phyloP scores from a whole-genome alignment of 2,329 filamentous ascomycete species.

The Pseudocercospora pini-densiflorae region DNA sequence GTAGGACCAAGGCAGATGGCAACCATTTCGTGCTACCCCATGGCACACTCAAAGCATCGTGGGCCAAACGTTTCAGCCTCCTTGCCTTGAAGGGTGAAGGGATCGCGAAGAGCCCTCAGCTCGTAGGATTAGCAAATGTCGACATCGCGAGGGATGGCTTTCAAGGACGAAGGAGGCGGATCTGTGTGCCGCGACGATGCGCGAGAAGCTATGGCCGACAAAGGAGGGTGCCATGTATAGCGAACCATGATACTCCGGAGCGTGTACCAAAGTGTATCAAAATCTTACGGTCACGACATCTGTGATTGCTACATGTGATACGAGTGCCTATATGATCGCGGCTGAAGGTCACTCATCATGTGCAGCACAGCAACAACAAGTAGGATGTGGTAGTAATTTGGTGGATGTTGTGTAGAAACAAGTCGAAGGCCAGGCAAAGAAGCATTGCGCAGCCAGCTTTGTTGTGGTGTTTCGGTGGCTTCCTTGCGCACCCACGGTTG shows the following conservation, averaged over 20 bases:
- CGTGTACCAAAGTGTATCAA: not conserved
- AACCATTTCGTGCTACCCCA: not conserved
- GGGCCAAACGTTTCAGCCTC: not conserved
- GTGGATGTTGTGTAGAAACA: no score
- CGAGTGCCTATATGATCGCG: not conserved
- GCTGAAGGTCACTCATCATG: not conserved
- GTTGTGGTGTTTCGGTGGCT: not conserved
- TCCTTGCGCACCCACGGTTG: not conserved
- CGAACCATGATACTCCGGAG: not conserved
- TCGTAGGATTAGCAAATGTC: not conserved
- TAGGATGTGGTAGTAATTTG: no score
- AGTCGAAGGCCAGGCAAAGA: not conserved
- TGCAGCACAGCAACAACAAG: not conserved
- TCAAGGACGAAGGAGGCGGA: not conserved
- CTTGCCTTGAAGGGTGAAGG: not conserved
- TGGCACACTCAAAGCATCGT: slow-evolving; percentile 1
- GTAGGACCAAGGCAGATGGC: slow-evolving; percentile 3
- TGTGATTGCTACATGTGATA: not conserved
- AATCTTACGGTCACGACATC: not conserved
- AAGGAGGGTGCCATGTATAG: not conserved
- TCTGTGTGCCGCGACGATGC: not conserved
- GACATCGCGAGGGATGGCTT: not conserved
- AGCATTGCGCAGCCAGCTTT: not conserved
- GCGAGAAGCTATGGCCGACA: not conserved
- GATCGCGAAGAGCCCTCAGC: not conserved